Percentiles rank a stretch among this genome's conserved stretches.
phyloP scores from a whole-genome alignment of 1,284 basidiomycete species.

The Waitea zeae region DNA sequence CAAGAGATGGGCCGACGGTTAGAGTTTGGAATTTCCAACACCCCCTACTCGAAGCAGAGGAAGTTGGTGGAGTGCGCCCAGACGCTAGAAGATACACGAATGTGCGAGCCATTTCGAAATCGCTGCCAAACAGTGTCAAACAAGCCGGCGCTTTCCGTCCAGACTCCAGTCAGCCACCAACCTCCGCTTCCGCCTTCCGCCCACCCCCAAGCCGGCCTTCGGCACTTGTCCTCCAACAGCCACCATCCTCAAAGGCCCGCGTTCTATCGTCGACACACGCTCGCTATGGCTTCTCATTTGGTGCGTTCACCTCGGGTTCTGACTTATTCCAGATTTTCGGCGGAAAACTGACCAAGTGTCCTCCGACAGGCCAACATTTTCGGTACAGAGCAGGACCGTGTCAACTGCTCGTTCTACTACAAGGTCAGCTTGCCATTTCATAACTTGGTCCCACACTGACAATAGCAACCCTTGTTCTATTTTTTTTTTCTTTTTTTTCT shows the following conservation, averaged over 20 bases:
- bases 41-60: no score
- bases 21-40: no score
- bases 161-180: no score
- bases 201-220: background rate
- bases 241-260: no score
- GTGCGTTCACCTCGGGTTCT: conserved; percentile 15
- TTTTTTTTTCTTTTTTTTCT: conserved; percentile 6
- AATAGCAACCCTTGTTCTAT: conserved; percentile 4
- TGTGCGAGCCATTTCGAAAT: background rate
- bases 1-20: no score
- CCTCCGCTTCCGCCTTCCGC: background rate
- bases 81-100: no score
- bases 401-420: conserved; percentile 92
- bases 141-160: background rate
- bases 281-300: conserved; percentile 44
- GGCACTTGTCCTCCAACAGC: background rate
- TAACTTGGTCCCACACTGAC: conserved; percentile 2
- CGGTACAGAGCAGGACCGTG: conserved; percentile 82
- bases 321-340: no score
- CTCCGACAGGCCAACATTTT: conserved; percentile 60
- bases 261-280: conserved; percentile 6
- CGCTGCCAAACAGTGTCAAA: background rate
- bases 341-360: conserved; percentile 2
- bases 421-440: conserved; percentile 42
- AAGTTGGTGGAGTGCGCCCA: no score